Evolutionary conservation across 495 filamentous ascomycete genomes (phyloP), one percentile per base, ranked within the genome.

Genomic region (Penicillium lagena): DNA sequence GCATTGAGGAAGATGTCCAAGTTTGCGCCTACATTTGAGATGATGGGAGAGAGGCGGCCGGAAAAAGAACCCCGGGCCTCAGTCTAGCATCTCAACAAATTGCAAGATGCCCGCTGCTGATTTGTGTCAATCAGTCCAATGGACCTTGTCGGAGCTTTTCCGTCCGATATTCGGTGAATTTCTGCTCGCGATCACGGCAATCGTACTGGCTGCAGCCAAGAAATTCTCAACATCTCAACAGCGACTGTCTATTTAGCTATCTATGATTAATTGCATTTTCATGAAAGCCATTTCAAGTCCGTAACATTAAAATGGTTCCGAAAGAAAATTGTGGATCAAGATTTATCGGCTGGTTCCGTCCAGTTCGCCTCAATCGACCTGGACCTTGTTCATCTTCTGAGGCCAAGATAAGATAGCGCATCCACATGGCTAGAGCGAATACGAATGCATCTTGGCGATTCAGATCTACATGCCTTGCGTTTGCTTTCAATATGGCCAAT

Each of bases 1-100:
- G 39, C 40, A 2, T 43, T 73, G 36, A 53, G 68, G 9, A 56
- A 54, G 39, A 64, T 42, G 46, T 68, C 60, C 40, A 58, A 60
- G 6, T 71, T 73, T 43, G 65, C 64, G 7, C 68, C 61, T 1
- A 35, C 44, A 9, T 35, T 48, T 4, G 29, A 32, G 5, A 9
- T 29, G 2, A 1, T 12, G n/a, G 27, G 12, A 10, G 12, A 9
- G 2, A 10, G 10, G 4, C 12, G 12, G 2, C 7, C 39, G 1
- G 50, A 54, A 28, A 48, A 51, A 9, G 35, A 39, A 9, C 11
- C 27, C 5, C 28, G 35, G 1, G 49, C 33, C 27, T 45, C 50
- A 14, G 54, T 54, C 2, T 57, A 51, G 33, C 22, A 7, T 7
- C 15, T 4, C 22, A 22, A 22, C 22, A 22, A 0, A 22, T 4